Evolutionary conservation across 768 basidiomycete species (phyloP), one percentile per base, ranked within the genome.

Genomic region (Holtermanniella nyarrowii): DNA sequence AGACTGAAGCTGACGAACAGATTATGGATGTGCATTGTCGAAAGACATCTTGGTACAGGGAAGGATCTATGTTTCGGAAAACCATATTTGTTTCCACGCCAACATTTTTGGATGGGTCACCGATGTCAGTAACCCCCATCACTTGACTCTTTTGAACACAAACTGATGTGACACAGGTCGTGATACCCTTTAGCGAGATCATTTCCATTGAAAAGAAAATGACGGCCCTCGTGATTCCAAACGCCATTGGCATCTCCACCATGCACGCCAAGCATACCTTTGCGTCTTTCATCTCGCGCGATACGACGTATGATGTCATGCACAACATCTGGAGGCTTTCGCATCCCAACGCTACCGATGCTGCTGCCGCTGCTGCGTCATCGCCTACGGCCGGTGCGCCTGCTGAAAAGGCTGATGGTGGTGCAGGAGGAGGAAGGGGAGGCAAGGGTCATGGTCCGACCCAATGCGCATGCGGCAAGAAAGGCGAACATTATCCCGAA

Each of bases 21-120:
- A 99, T 72, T 99, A 97, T 61, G 95, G 95, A 4, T 99, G 95
- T 65, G 95, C 95, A 0, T 73, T 97, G 12, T 90, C 96, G 72
- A 81, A 90, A 40, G 95, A 97, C 70, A 97, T 97, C 59, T 77
- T 96, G 25, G 85, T 97, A 41, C 95, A 97, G 77, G 95, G 95
- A 3, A 78, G 95, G 11, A 69, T 99, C 51, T 96, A 96, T 72
- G 87, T 97, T 21, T 97, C 95, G 5, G 93, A 99, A 73, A 96
- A 97, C 73, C 91, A 96, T 66, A 80, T 96, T n/a, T 97, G 89
- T 74, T 99, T 97, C 76, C 88, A 99, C 62, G 93, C 95, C 41
- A 97, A 97, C 67, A 96, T 97, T 42, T 93, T 97, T 72, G 93
- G 95, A 41, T 97, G 93, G 95, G 85, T 95, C 45, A 97, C 93